Conservation (phyloP, 495 filamentous ascomycete species). For the Neurospora sp. region DNA sequence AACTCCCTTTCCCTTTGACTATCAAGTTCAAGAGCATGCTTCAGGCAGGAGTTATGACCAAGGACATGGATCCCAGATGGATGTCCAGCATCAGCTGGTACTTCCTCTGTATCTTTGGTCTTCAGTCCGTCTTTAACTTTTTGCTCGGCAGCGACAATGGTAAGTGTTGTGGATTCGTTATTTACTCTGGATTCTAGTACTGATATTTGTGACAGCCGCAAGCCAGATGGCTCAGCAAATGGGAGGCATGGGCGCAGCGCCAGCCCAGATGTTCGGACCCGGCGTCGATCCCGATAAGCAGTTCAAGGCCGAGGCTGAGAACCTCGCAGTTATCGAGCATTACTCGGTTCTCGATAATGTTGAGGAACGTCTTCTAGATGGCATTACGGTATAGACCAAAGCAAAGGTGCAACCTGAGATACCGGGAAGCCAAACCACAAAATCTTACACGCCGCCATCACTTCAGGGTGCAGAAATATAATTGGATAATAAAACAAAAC, state of each 20-base stretch:
- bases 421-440: neutral
- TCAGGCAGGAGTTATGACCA: conserved; percentile 89
- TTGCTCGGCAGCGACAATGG: conserved; percentile 91
- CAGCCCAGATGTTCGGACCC: conserved; percentile 67
- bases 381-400: conserved; percentile 31
- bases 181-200: neutral
- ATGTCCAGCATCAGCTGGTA: conserved; percentile 98
- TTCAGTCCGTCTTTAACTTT: conserved; percentile 97
- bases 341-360: conserved; percentile 80
- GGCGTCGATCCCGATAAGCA: conserved; percentile 94
- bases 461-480: neutral
- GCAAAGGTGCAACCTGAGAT: neutral
- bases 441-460: neutral
- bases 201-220: conserved; percentile 51
- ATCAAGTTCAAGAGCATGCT: conserved; percentile 99
- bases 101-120: conserved; percentile 90
- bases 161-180: conserved; percentile 33
- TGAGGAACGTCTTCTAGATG: conserved; percentile 66
- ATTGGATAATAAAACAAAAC: neutral
- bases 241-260: conserved; percentile 32
- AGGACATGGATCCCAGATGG: conserved; percentile 94
- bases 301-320: conserved; percentile 85
- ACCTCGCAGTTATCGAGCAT: conserved; percentile 88
- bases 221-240: conserved; percentile 94
- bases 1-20: conserved; percentile 95